A percentile compares a stretch with the other conserved stretches of the same genome.
These are phyloP conservation scores for Scedosporium minutisporum DNA, from an alignment of 2,329 filamentous ascomycete genomes.

Conservation along the genomic window DNA sequence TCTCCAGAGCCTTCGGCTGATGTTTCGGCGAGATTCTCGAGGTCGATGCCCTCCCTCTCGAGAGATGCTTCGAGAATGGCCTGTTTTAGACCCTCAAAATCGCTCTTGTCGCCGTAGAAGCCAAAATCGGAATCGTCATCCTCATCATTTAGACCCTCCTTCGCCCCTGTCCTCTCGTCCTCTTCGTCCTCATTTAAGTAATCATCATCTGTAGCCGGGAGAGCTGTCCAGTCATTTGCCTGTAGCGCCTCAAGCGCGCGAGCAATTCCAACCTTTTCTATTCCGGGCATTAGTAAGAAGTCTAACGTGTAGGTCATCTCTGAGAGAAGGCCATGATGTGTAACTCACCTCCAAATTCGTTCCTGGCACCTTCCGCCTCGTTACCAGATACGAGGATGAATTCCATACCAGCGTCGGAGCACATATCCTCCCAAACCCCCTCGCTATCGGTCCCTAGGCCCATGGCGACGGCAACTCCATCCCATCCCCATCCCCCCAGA, in stretches of 20 bases:
- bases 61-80: slow-evolving; percentile 39
- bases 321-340: background rate
- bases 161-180: slow-evolving; percentile 20
- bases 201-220: slow-evolving; percentile 19
- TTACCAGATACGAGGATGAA: slow-evolving; percentile 44
- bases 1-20: slow-evolving; percentile 3
- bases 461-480: slow-evolving; percentile 52
- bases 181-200: slow-evolving; percentile 17
- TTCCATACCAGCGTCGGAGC: slow-evolving; percentile 48
- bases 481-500: slow-evolving; percentile 53
- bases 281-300: background rate
- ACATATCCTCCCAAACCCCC: slow-evolving; percentile 53
- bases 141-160: slow-evolving; percentile 17
- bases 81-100: slow-evolving; percentile 41
- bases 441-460: slow-evolving; percentile 54
- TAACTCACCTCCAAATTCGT: slow-evolving; percentile 49
- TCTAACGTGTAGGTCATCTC: background rate
- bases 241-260: slow-evolving; percentile 53
- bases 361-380: slow-evolving; percentile 28
- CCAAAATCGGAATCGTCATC: slow-evolving; percentile 21
- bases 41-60: slow-evolving; percentile 16
- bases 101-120: slow-evolving; percentile 30
- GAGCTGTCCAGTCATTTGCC: slow-evolving; percentile 51
- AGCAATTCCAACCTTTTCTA: slow-evolving; percentile 50
- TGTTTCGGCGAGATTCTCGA: slow-evolving; percentile 3